Percentiles rank a stretch among this genome's conserved stretches.
phyloP scores from a whole-genome alignment of 306 rosid species.

The Lathyrus tuberosus region DNA sequence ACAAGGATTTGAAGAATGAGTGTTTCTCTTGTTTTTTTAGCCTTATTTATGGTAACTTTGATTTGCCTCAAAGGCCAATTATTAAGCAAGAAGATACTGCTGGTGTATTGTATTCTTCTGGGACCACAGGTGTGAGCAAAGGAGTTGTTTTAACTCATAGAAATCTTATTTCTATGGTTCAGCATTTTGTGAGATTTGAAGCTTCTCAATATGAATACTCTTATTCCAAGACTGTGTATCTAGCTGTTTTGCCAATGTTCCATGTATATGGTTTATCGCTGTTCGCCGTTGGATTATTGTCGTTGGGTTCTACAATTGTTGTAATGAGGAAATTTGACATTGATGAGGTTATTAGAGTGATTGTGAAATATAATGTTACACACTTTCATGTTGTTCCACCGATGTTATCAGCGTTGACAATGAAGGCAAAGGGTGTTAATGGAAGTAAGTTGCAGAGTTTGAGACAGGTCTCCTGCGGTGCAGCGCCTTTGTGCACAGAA shows the following conservation, averaged over 20 bases:
- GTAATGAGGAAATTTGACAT: conserved; percentile 15
- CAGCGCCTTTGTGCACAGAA: conserved; percentile 63
- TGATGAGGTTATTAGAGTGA: conserved; percentile 4
- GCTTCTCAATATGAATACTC: conserved; percentile 1
- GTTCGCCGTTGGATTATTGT: background rate
- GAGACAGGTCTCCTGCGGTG: conserved; percentile 81
- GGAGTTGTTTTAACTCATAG: conserved; percentile 12
- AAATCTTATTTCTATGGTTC: conserved; percentile 15
- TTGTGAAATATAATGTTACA: conserved; percentile 10
- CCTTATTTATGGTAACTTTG: background rate
- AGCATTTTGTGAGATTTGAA: conserved; percentile 12
- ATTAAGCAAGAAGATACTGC: conserved; percentile 14
- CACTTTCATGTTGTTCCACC: conserved; percentile 58
- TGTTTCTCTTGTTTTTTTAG: background rate
- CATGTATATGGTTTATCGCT: conserved; percentile 11
- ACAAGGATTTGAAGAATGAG: background rate
- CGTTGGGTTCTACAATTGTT: conserved; percentile 5
- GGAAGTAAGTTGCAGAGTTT: conserved; percentile 59
- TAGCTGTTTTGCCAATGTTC: conserved; percentile 1
- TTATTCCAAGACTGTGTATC: background rate
- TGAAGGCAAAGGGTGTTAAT: conserved; percentile 39
- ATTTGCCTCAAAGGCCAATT: background rate
- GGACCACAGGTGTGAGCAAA: conserved; percentile 8
- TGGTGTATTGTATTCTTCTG: conserved; percentile 13
- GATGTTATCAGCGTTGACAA: conserved; percentile 61